A percentile compares a stretch with the other conserved stretches of the same genome.
Conservation (phyloP, 2,329 filamentous ascomycete species). For the Colletotrichum plurivorum region DNA sequence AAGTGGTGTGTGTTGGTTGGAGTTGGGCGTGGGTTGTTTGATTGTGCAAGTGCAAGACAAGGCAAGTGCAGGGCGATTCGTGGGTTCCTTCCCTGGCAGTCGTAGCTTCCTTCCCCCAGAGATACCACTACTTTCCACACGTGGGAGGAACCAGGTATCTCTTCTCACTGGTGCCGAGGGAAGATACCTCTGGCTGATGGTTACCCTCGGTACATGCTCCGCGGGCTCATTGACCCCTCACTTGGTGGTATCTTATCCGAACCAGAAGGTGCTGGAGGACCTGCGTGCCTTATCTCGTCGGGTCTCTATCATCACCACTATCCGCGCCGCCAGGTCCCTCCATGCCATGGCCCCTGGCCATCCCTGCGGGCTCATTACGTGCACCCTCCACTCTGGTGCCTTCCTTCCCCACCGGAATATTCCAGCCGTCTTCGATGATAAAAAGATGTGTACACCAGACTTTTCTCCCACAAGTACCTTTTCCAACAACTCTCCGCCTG, state of each 20-base stretch:
- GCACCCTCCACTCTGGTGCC: constrained; percentile 20
- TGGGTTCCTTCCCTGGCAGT: constrained; percentile 17
- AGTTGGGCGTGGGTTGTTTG: too few relatives aligned
- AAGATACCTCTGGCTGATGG: constrained; percentile 10
- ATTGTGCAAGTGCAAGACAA: too few relatives aligned
- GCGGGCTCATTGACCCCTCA: neutral
- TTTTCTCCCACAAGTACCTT: neutral
- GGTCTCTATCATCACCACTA: constrained; percentile 4
- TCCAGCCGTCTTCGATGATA: constrained; percentile 3
- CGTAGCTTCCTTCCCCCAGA: constrained; percentile 5
- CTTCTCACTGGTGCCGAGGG: neutral
- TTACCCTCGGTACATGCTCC: constrained; percentile 18
- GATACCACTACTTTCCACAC: constrained; percentile 36
- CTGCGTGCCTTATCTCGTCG: neutral
- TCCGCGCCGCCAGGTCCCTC: neutral
- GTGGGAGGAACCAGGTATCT: constrained; percentile 30
- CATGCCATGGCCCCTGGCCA: neutral
- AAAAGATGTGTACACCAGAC: neutral
- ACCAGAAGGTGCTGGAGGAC: too few relatives aligned
- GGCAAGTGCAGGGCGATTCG: too few relatives aligned
- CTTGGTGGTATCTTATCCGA: too few relatives aligned
- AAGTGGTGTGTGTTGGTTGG: too few relatives aligned
- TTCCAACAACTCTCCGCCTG: neutral
- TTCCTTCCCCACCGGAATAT: constrained; percentile 5
- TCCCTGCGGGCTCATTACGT: constrained; percentile 23